Base-by-base conservation (phyloP, 164 flowering plant species). In the Vitis rotundifolia region DNA sequence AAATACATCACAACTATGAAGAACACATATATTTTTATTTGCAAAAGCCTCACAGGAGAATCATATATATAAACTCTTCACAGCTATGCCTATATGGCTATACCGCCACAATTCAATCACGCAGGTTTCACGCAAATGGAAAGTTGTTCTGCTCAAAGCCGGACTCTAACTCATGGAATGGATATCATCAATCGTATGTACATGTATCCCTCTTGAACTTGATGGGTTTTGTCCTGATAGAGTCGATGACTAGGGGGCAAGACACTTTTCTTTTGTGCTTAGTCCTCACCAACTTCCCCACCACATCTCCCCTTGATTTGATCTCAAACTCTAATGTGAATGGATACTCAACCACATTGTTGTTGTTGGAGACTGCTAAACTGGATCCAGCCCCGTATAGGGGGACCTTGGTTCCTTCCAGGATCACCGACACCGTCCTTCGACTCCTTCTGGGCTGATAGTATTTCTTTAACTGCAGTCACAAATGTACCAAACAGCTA, bases 391-490 rank as follows among this genome's bases (percentile, higher is more conserved):
- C 99, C 18, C 99, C 97, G 75, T 93, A 93, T 2, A 93, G 76
- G 22, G 99, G 99, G 55, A 93, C 87, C 80, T 84, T 93, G 29
- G 64, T 67, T 19, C 97, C 98, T 72, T 86, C 79, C 69, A 96
- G 51, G 60, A 37, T 79, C 62, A 91, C 85, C 0, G 83, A 51
- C 49, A 86, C 82, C 2, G 65, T 82, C 50, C 89, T 80, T 6
- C 52, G 85, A 63, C 97, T 96, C 80, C 93, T 91, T 64, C 97
- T 83, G 14, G 94, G 98, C 67, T 93, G 99, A 75, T 82, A 96
- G 66, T 96, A 88, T 68, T 88, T 95, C 85, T 86, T 86, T 81
- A 95, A 47, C 99, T 95, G 90, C 83, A 83, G 62, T 18, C 62
- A 60, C 10, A 55, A 55, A 7, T 37, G 19, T 28, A 26, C 19